Evolutionary conservation across 371 early-diverging fungal genomes (phyloP), one percentile per base, ranked within the genome.

Genomic region (Blyttiomyces sp.): DNA sequence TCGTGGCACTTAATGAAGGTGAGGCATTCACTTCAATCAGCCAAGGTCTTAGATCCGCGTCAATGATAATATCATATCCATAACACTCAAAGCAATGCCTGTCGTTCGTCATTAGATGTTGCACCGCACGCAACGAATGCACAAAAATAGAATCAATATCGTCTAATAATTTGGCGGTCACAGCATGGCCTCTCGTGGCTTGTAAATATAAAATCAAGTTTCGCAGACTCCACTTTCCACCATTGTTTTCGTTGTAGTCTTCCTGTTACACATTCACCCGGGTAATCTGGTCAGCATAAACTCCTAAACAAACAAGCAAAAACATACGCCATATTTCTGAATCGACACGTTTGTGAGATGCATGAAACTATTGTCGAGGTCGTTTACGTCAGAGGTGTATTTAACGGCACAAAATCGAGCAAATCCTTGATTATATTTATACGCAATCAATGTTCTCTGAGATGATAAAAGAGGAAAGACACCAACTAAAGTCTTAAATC

Each of bases 291-390:
- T n/a, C 43, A 53, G 16, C 43, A 23, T 17, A 17, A 17, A 13
- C 1, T 24, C n/a, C 7, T 4, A 19, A 4, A 49, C 6, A 5
- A 49, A 6, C 17, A 49, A 24, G 16, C 7, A 6, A 3, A 11
- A 4, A 28, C 39, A 13, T 39, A 39, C 39, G 1, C 79, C 79
- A 53, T 68, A 72, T 44, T 79, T 79, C 60, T 79, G 80, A 45
- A 79, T 79, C 16, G 80, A 76, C 17, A 79, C 80, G 59, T 79
- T 79, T 7, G 80, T 79, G 17, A 76, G 59, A 50, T 79, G 80
- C 64, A 79, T 73, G 43, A 74, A 74, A 49, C 55, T 74, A 46
- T 79, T 79, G 60, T 74, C 76, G 23, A 76, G 62, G 3, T 79
- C 73, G 26, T 50, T 64, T 7, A 59, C 67, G 57, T 76, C 75